Evolutionary conservation across 2,329 filamentous ascomycete species (phyloP).

Genomic region (Graphilbum ipis-grandicollis): DNA sequence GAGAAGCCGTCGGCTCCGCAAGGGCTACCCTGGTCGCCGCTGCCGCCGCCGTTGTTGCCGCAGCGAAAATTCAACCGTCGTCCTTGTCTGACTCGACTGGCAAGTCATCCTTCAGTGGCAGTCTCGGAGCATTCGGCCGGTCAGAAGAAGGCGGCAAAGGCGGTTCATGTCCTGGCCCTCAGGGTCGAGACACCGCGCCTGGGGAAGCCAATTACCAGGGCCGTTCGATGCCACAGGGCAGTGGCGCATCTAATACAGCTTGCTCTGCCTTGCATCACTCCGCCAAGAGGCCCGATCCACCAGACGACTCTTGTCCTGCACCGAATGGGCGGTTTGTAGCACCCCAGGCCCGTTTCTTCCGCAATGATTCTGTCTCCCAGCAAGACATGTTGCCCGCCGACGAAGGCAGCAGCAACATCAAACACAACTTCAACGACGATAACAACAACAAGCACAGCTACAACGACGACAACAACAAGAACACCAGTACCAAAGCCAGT

Average conservation of each 20-base stretch:
- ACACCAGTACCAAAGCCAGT: too few relatives aligned
- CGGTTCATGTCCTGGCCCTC: constrained; percentile 39
- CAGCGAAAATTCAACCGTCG: neutral
- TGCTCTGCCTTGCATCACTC: constrained; percentile 32
- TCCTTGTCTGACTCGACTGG: neutral
- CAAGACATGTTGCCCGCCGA: constrained; percentile 5
- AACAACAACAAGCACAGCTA: neutral
- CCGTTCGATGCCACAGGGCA: constrained; percentile 47
- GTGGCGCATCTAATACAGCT: constrained; percentile 29
- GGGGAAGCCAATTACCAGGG: constrained; percentile 28
- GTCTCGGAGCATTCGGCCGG: neutral
- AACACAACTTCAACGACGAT: neutral
- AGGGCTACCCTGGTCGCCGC: neutral
- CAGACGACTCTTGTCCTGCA: too few relatives aligned
- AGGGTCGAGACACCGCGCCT: constrained; percentile 29
- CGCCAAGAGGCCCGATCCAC: constrained; percentile 11
- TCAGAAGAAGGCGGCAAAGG: constrained; percentile 8
- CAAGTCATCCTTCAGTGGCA: too few relatives aligned
- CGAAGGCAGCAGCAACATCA: constrained; percentile 1
- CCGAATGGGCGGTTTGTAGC: too few relatives aligned
- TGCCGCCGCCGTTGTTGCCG: too few relatives aligned
- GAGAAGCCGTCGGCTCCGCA: neutral
- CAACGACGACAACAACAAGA: neutral
- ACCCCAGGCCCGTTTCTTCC: constrained; percentile 1
- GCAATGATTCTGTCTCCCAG: constrained; percentile 5